phyloP scores from a whole-genome alignment of 1,284 basidiomycete species.

The Pascua guehoae region DNA sequence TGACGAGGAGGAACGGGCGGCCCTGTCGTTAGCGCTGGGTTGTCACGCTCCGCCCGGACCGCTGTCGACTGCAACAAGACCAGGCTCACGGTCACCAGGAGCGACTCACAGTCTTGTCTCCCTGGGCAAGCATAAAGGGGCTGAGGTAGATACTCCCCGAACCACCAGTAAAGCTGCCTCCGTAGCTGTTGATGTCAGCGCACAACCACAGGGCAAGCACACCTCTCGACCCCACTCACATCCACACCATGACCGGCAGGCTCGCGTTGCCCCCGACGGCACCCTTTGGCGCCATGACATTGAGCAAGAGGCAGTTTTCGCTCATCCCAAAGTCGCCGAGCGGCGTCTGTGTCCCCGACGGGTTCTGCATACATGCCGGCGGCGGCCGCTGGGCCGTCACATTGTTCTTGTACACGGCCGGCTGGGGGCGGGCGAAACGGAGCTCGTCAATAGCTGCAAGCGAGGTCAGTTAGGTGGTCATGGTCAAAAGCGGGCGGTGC shows the following conservation, averaged over 20 bases:
- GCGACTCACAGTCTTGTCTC: constrained; percentile 5
- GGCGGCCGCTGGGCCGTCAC: constrained; percentile 27
- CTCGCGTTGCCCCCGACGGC: constrained; percentile 14
- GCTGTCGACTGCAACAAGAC: no score
- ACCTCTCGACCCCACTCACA: constrained; percentile 21
- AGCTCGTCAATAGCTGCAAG: background rate
- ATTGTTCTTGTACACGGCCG: constrained; percentile 22
- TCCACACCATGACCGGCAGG: constrained; percentile 43
- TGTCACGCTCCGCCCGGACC: background rate
- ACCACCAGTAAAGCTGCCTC: constrained; percentile 39
- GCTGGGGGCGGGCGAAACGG: constrained; percentile 49
- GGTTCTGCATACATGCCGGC: constrained; percentile 35
- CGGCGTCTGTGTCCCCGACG: background rate
- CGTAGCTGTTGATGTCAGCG: constrained; percentile 22
- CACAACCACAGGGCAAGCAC: no score
- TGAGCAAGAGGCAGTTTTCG: constrained; percentile 51
- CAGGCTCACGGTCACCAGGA: background rate
- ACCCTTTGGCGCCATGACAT: constrained; percentile 38
- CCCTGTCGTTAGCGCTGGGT: constrained; percentile 17
- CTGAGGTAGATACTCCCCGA: constrained; percentile 22
- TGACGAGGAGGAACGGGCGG: constrained; percentile 48
- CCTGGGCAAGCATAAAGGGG: constrained; percentile 18
- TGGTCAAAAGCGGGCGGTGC: no score
- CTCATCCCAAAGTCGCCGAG: constrained; percentile 20
- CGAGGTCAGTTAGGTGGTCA: background rate